Conservation (phyloP, 345 rosid genomes). For the Erysimum cheiranthoides region DNA sequence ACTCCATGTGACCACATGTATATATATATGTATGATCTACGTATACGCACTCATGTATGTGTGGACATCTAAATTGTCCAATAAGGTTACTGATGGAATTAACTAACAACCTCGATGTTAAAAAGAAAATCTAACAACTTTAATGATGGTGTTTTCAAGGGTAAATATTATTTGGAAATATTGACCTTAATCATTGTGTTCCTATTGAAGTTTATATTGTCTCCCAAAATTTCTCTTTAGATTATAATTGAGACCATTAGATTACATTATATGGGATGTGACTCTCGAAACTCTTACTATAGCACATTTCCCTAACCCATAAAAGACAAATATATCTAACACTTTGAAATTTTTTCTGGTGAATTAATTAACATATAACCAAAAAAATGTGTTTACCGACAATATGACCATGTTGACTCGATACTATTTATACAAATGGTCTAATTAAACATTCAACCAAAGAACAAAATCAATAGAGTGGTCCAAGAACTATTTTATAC, state of each 20-base stretch:
- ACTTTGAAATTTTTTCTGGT: background rate
- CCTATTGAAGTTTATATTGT: conserved; percentile 24
- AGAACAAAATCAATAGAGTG: conserved; percentile 23
- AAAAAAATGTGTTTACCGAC: conserved; percentile 31
- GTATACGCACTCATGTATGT: conserved; percentile 38
- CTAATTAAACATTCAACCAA: conserved; percentile 26
- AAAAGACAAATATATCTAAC: conserved; percentile 4
- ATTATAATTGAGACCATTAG: background rate
- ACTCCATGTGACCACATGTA: conserved; percentile 42
- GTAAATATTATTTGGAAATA: conserved; percentile 37
- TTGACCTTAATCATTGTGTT: conserved; percentile 48
- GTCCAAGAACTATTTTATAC: conserved; percentile 31
- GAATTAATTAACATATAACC: background rate
- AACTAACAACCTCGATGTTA: conserved; percentile 47
- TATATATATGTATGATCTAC: conserved; percentile 11
- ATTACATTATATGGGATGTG: background rate
- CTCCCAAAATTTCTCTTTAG: conserved; percentile 9
- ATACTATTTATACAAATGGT: conserved; percentile 22
- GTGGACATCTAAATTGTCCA: conserved; percentile 5
- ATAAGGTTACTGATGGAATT: conserved; percentile 39
- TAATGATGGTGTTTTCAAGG: conserved; percentile 45
- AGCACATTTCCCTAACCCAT: background rate
- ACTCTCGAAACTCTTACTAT: background rate
- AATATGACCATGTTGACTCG: conserved; percentile 22
- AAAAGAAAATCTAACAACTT: conserved; percentile 38